These are phyloP conservation scores for Colletotrichum melonis DNA, from an alignment of 2,329 filamentous ascomycete species.

Conservation along the genomic window DNA sequence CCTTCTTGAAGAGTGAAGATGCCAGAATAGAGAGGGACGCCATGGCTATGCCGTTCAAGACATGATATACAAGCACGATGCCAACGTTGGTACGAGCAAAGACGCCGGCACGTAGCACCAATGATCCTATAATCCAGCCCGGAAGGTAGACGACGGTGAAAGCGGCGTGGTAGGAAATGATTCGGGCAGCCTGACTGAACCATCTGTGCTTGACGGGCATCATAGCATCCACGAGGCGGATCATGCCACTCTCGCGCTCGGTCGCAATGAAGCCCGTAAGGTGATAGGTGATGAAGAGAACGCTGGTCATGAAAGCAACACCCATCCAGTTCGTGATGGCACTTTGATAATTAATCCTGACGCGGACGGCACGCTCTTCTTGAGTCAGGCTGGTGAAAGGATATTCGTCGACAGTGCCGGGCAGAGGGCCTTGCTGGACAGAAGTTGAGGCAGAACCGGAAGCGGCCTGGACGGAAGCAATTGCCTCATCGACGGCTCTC, in stretches of 20 bases:
- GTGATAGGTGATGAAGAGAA: slow-evolving; percentile 88
- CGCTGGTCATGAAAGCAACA: slow-evolving; percentile 81
- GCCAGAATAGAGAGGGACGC: slow-evolving; percentile 85
- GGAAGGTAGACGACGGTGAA: slow-evolving; percentile 85
- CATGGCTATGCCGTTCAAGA: slow-evolving; percentile 81
- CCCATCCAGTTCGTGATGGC: slow-evolving; percentile 81
- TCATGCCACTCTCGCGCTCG: slow-evolving; percentile 89
- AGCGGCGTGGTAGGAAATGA: slow-evolving; percentile 82
- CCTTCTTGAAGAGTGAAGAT: slow-evolving; percentile 85
- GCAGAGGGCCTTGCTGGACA: slow-evolving; percentile 46
- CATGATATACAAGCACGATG: slow-evolving; percentile 79
- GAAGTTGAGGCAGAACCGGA: background rate
- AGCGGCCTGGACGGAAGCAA: slow-evolving; percentile 64
- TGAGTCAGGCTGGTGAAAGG: slow-evolving; percentile 80
- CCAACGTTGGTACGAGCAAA: slow-evolving; percentile 71
- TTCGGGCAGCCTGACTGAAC: slow-evolving; percentile 81
- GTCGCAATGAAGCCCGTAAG: slow-evolving; percentile 86
- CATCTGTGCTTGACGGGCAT: slow-evolving; percentile 81
- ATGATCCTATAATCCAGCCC: slow-evolving; percentile 82
- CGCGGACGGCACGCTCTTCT: slow-evolving; percentile 72
- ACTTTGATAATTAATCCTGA: slow-evolving; percentile 77
- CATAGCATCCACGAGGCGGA: slow-evolving; percentile 90
- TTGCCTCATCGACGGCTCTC: slow-evolving; percentile 79
- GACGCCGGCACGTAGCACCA: slow-evolving; percentile 73
- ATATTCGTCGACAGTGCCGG: slow-evolving; percentile 70